Base-by-base conservation (phyloP, 345 rosid genomes). In the Hypericum androsaemum region DNA sequence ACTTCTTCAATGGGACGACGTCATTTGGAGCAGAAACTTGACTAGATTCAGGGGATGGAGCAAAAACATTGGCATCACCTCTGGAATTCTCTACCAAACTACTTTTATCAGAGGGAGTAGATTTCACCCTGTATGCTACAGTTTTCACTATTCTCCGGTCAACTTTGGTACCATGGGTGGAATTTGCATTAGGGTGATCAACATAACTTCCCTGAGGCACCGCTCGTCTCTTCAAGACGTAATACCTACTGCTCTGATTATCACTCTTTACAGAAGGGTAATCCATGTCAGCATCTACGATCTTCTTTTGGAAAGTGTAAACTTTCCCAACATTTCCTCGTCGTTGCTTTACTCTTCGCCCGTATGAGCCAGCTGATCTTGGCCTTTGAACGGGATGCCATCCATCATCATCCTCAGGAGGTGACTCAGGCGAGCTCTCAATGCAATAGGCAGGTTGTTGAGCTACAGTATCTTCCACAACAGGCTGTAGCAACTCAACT, bases 361-460 rank as follows among this genome's bases (percentile, higher is more conserved):
- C 83, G 52, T 73, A 62, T 42, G 83, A 83, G 52, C 78, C 81
- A 69, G 86, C 79, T 54, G 95, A 80, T 70, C 94, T 81, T 12
- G 77, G 86, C 78, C 96, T 83, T 59, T 88, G 98, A 66, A 81
- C 98, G 5, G 96, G 73, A 66, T 92, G 96, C 98, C 98, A 92
- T 43, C 96, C 96, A 66, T 83, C 96, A 63, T 80, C 92, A 46
- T 81, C 87, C 71, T 81, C 95, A 53, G 70, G 74, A 48, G 61
- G 79, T 53, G 74, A 66, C 69, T 81, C 88, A 41, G 71, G 46
- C 35, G 59, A 63, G 54, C 43, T 59, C 55, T 74, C 74, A 59
- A 61, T 61, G 37, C 59, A 64, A 41, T 51, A 40, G 54, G 63
- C 49, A 49, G 66, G 64, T 60, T 74, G 74, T 37, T 61, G 59